Conservation (phyloP, 768 basidiomycete species). For the Mycena amicta region DNA sequence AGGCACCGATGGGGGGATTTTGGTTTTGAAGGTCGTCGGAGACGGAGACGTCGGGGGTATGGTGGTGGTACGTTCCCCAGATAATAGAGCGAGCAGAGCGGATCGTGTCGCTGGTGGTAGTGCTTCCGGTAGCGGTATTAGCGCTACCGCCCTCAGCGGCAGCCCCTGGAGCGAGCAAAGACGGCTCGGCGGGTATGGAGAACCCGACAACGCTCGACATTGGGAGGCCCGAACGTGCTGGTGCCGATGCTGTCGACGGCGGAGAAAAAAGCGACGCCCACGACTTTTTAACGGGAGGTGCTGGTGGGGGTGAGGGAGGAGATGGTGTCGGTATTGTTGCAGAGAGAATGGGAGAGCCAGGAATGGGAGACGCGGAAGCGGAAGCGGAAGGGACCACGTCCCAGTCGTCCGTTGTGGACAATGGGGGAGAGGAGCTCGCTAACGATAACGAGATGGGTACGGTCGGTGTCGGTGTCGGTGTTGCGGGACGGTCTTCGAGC, state of each 20-base stretch:
- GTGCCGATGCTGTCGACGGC: background rate
- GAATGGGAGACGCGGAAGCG: no score
- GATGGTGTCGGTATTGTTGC: slow-evolving; percentile 5
- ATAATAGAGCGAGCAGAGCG: slow-evolving; percentile 60
- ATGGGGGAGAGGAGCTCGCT: background rate
- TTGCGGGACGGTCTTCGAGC: slow-evolving; percentile 40
- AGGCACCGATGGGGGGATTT: background rate
- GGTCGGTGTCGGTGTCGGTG: slow-evolving; percentile 54
- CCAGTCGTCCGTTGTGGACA: slow-evolving; percentile 9
- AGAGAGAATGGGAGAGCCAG: slow-evolving; percentile 9
- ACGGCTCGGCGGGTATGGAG: slow-evolving; percentile 55
- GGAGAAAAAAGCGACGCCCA: slow-evolving; percentile 77
- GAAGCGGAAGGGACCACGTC: slow-evolving; percentile 14
- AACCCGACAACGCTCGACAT: slow-evolving; percentile 74
- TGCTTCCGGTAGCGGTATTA: no score
- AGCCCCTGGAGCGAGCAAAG: no score
- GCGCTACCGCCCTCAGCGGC: no score
- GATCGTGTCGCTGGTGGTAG: slow-evolving; percentile 43
- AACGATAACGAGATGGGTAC: background rate
- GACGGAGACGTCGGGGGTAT: no score
- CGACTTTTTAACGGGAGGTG: slow-evolving; percentile 58
- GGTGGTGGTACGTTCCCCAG: slow-evolving; percentile 33
- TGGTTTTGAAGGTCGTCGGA: slow-evolving; percentile 12
- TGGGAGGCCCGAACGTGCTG: no score
- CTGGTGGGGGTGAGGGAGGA: slow-evolving; percentile 27